A percentile compares a stretch with the other conserved stretches of the same genome.
phyloP scores from a whole-genome alignment of 257 asterid species.

The Coffea eugenioides region DNA sequence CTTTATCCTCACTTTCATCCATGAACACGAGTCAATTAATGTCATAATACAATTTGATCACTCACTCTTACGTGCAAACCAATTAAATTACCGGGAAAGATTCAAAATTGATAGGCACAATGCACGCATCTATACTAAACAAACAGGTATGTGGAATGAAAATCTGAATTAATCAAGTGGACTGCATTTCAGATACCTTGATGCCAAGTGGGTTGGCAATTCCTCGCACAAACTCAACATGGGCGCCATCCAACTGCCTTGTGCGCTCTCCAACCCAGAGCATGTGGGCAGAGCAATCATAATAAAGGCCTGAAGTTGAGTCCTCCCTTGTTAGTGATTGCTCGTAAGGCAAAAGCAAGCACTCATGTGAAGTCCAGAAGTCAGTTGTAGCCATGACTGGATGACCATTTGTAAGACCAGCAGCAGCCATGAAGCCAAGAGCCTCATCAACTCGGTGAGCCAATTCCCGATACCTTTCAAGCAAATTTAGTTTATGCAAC shows the following conservation, averaged over 20 bases:
- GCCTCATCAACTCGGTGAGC: slow-evolving; percentile 80
- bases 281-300: slow-evolving; percentile 84
- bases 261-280: slow-evolving; percentile 86
- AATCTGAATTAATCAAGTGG: neutral
- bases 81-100: neutral
- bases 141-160: neutral
- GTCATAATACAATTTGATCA: neutral
- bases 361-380: slow-evolving; percentile 78
- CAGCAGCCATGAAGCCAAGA: slow-evolving; percentile 71
- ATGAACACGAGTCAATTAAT: neutral
- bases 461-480: slow-evolving; percentile 59
- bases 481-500: slow-evolving; percentile 4
- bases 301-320: slow-evolving; percentile 69
- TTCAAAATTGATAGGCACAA: neutral
- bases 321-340: slow-evolving; percentile 78
- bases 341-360: slow-evolving; percentile 66
- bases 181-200: slow-evolving; percentile 37
- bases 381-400: slow-evolving; percentile 72
- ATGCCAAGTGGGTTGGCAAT: slow-evolving; percentile 74
- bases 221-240: slow-evolving; percentile 72
- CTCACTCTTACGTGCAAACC: neutral
- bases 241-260: slow-evolving; percentile 72
- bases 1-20: neutral
- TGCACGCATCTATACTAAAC: neutral
- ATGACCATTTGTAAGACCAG: slow-evolving; percentile 63